phyloP scores from a whole-genome alignment of 352 stramenopile species.

The Phytophthora crassamura region DNA sequence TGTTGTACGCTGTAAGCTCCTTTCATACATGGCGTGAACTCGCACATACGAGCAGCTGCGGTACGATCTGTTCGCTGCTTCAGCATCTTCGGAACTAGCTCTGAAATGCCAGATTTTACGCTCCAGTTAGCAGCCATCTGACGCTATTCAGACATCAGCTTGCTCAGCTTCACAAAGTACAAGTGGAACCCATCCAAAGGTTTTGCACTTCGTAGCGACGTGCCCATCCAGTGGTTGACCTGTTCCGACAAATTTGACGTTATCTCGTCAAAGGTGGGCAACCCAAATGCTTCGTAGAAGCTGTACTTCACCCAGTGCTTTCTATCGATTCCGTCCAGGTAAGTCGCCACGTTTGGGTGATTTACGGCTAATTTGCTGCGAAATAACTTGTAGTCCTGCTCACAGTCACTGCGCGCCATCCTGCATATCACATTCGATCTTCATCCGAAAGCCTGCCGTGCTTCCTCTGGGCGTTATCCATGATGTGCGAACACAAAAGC shows the following conservation, averaged over 20 bases:
- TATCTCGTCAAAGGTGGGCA: slow-evolving; percentile 24
- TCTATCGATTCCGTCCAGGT: slow-evolving; percentile 13
- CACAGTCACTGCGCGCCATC: slow-evolving; percentile 6
- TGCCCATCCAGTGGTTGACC: slow-evolving; percentile 29
- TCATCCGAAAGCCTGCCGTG: slow-evolving; percentile 3
- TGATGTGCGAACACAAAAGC: slow-evolving; percentile 16
- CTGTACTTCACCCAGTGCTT: slow-evolving; percentile 28
- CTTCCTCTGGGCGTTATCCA: not conserved
- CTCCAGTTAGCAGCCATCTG: not conserved
- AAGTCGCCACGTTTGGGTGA: slow-evolving; percentile 1
- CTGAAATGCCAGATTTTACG: not conserved
- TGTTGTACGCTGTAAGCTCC: not conserved
- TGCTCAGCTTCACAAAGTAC: slow-evolving; percentile 3
- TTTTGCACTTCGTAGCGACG: slow-evolving; percentile 11
- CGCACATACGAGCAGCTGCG: not conserved
- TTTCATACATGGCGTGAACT: not conserved
- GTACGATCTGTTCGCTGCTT: not conserved
- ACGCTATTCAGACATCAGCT: not conserved
- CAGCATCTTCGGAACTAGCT: not conserved
- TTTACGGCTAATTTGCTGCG: not conserved
- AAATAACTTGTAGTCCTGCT: slow-evolving; percentile 13
- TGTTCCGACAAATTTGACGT: slow-evolving; percentile 24
- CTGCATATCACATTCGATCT: not conserved
- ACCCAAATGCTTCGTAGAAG: slow-evolving; percentile 9
- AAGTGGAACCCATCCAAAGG: slow-evolving; percentile 9